Evolutionary conservation across 2,329 filamentous ascomycete genomes (phyloP).

Genomic region (Hypoxylon sp.): DNA sequence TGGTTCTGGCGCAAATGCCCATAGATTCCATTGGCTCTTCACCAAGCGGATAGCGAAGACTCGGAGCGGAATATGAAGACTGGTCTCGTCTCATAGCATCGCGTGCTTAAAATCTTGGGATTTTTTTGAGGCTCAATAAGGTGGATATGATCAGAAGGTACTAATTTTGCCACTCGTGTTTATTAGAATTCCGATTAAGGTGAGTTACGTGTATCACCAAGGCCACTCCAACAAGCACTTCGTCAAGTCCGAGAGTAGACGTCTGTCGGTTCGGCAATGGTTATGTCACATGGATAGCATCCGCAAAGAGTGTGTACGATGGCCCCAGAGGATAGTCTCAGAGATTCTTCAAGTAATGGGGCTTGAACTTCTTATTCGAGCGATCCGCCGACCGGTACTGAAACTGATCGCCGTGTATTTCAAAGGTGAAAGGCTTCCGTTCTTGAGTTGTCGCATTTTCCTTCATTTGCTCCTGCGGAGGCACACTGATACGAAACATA

Average conservation of each 20-base stretch:
- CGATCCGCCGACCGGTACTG: constrained; percentile 85
- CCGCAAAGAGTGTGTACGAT: not conserved
- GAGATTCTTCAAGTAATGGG: constrained; percentile 81
- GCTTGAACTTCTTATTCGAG: constrained; percentile 92
- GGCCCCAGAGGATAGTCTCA: constrained; percentile 60
- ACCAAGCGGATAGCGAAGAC: not conserved
- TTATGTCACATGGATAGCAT: not conserved
- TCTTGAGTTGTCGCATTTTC: constrained; percentile 21
- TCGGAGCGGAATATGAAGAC: not conserved
- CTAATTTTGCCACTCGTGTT: not conserved
- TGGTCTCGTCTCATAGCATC: not conserved
- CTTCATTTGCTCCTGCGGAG: constrained; percentile 1
- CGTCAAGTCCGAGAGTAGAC: not conserved
- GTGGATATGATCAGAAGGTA: not conserved
- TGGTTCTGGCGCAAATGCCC: not conserved
- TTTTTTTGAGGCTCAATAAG: not conserved
- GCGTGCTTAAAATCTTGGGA: not conserved
- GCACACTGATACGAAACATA: constrained; percentile 83
- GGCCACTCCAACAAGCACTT: not conserved
- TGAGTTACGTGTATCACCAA: not conserved
- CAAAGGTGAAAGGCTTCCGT: constrained; percentile 75
- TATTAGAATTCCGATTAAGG: not conserved
- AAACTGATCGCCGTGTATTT: constrained; percentile 90
- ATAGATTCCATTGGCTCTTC: not conserved
- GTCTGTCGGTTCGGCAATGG: not conserved